Conservation (phyloP, 768 basidiomycete species). For the Pisolithus albus region DNA sequence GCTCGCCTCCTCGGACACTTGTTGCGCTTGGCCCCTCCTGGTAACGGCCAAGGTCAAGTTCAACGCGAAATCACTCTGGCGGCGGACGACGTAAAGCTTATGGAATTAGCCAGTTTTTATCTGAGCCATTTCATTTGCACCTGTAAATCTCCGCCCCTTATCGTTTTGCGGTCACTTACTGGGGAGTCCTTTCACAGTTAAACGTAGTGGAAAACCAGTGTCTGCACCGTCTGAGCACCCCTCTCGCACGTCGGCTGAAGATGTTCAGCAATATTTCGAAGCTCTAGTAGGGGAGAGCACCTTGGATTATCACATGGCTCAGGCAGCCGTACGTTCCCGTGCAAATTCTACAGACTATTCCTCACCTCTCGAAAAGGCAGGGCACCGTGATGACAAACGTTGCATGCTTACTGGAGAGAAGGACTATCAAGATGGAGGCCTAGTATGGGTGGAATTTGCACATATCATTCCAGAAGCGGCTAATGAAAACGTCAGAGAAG, state of each 20-base stretch:
- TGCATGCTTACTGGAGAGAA: no score
- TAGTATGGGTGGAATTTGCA: background rate
- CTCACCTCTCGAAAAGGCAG: no score
- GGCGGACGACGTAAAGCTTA: background rate
- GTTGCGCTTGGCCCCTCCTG: background rate
- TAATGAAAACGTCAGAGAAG: background rate
- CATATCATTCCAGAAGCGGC: background rate
- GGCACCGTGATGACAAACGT: no score
- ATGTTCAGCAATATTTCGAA: background rate
- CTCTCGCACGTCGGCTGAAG: conserved; percentile 15
- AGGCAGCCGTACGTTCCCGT: no score
- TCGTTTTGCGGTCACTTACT: background rate
- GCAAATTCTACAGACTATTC: no score
- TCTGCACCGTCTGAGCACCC: conserved; percentile 13
- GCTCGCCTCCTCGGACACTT: background rate
- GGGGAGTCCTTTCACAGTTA: background rate
- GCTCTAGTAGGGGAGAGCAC: conserved; percentile 5
- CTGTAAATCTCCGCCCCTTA: background rate
- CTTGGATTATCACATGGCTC: background rate
- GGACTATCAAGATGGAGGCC: no score
- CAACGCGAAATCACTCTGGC: background rate
- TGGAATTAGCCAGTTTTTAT: background rate
- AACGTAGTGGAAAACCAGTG: conserved; percentile 8
- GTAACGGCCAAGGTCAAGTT: background rate
- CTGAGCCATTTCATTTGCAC: background rate